phyloP scores from a whole-genome alignment of 768 basidiomycete genomes.

The Lyophyllum semitale region DNA sequence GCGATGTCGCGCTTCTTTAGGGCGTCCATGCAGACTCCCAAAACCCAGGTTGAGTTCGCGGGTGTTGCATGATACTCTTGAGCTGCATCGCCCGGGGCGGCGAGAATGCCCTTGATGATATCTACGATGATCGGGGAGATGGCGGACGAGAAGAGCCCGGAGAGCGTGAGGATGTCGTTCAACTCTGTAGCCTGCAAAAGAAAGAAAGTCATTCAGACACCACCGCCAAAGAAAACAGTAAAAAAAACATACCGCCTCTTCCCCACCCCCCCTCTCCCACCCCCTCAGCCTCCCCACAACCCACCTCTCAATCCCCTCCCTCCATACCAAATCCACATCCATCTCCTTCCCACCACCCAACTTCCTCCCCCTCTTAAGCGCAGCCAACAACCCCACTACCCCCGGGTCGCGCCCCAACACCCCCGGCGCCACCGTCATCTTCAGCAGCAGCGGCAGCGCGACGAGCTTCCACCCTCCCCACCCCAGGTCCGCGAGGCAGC shows the following conservation, averaged over 20 bases:
- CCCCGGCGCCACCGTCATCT: slow-evolving; percentile 43
- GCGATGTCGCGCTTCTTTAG: slow-evolving; percentile 43
- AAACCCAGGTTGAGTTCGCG: slow-evolving; percentile 51
- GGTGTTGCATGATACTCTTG: slow-evolving; percentile 21
- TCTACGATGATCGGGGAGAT: slow-evolving; percentile 43
- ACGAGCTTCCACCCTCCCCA: slow-evolving; percentile 83
- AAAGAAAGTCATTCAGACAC: too few species aligned
- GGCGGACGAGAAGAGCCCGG: slow-evolving; percentile 48
- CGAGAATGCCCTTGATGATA: slow-evolving; percentile 46
- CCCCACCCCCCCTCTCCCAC: slow-evolving; percentile 42
- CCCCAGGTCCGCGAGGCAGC: slow-evolving; percentile 59
- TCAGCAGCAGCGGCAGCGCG: slow-evolving; percentile 60
- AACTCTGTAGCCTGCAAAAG: slow-evolving; percentile 48
- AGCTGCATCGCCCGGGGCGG: slow-evolving; percentile 23
- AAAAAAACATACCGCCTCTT: slow-evolving; percentile 37
- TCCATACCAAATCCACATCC: slow-evolving; percentile 66
- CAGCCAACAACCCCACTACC: slow-evolving; percentile 48
- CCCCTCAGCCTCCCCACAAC: slow-evolving; percentile 39
- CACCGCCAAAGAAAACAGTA: slow-evolving; percentile 1
- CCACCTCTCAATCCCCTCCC: slow-evolving; percentile 53
- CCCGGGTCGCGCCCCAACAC: slow-evolving; percentile 47
- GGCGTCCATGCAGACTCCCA: slow-evolving; percentile 60
- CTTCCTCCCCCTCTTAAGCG: slow-evolving; percentile 47
- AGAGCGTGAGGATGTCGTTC: slow-evolving; percentile 54
- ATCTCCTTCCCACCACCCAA: slow-evolving; percentile 45